These are phyloP conservation scores for Phalaenopsis equestris DNA, from an alignment of 106 monocot species.

Conservation along the genomic window DNA sequence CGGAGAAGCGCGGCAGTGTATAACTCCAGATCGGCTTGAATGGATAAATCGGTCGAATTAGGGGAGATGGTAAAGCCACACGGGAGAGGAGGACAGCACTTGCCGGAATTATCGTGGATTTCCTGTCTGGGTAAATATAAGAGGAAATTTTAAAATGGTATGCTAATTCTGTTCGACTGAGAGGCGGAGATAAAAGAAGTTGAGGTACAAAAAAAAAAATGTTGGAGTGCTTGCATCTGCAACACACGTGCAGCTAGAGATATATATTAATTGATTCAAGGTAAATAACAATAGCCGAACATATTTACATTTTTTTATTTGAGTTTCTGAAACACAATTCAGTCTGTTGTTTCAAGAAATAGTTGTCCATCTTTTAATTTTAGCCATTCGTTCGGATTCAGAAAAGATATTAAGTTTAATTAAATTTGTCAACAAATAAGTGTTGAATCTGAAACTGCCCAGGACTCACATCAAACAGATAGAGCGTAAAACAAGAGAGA, in stretches of 20 bases:
- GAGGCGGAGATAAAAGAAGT: not conserved
- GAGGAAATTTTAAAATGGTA: not conserved
- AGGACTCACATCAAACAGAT: too few species aligned
- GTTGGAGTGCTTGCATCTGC: not conserved
- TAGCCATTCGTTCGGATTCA: too few species aligned
- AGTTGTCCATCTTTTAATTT: too few species aligned
- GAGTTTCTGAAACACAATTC: too few species aligned
- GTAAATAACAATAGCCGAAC: too few species aligned
- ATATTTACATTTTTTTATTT: too few species aligned
- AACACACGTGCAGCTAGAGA: not conserved
- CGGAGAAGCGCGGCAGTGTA: not conserved
- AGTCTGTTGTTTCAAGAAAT: too few species aligned
- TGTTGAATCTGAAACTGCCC: too few species aligned
- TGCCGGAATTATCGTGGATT: not conserved
- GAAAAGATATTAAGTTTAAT: too few species aligned
- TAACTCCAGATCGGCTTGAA: not conserved
- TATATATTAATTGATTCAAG: too few species aligned
- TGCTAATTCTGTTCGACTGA: not conserved
- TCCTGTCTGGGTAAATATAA: not conserved
- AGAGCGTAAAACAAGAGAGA: too few species aligned
- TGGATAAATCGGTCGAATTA: not conserved
- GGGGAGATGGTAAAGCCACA: not conserved
- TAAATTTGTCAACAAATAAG: too few species aligned
- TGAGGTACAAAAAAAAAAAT: not conserved
- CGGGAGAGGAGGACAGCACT: not conserved